These are phyloP conservation scores for Saccharomyces hybrid DNA, from an alignment of 1,139 yeast genomes.

Conservation along the genomic window DNA sequence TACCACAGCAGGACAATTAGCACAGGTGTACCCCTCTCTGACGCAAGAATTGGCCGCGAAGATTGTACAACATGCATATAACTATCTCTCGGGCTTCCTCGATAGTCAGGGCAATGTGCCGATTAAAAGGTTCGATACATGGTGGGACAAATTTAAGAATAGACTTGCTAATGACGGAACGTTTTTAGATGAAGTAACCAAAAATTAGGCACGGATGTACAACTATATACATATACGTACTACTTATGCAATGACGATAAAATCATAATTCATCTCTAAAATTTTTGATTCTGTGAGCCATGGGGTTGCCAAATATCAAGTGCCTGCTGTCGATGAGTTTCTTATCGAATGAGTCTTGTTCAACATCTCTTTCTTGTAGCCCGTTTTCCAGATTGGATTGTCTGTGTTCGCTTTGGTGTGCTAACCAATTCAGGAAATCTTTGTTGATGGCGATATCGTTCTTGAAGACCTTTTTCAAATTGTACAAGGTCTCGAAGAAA, in stretches of 20 bases:
- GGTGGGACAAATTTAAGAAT: conserved; percentile 90
- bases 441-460: conserved; percentile 26
- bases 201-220: conserved; percentile 8
- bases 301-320: conserved; percentile 69
- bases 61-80: conserved; percentile 86
- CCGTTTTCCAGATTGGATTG: conserved; percentile 26
- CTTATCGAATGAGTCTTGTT: conserved; percentile 37
- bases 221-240: conserved; percentile 1
- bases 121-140: conserved; percentile 78
- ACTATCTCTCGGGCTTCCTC: conserved; percentile 77
- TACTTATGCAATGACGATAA: conserved; percentile 1
- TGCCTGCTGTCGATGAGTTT: conserved; percentile 56
- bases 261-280: conserved; percentile 21
- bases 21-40: conserved; percentile 31
- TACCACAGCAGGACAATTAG: conserved; percentile 32
- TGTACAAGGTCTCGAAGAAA: conserved; percentile 40
- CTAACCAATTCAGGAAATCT: conserved; percentile 55
- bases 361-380: conserved; percentile 24
- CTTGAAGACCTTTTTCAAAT: conserved; percentile 27
- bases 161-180: conserved; percentile 73
- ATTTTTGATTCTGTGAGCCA: conserved; percentile 39
- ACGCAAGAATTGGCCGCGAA: conserved; percentile 63
- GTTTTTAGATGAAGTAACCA: conserved; percentile 50
- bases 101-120: conserved; percentile 75
- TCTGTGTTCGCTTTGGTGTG: conserved; percentile 42